Base-by-base conservation (phyloP, 2,329 filamentous ascomycete species). In the Teratosphaeria zuluensis region DNA sequence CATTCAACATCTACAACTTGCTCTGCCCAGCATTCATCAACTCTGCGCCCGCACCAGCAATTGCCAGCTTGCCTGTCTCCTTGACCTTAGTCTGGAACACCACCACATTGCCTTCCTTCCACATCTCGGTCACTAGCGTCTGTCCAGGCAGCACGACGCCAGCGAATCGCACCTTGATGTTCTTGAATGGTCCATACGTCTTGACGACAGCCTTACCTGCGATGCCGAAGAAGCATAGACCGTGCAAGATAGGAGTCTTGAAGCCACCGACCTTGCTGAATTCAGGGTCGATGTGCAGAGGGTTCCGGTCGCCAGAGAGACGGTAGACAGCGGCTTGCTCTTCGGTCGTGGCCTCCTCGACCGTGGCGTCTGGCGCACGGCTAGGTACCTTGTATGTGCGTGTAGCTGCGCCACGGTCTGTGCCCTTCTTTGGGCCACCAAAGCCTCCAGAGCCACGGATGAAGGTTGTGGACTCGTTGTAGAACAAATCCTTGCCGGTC, bases 191-290 rank as follows among this genome's bases (percentile, higher is more conserved):
- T 3, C 94, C 94, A 69, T 86, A 97, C 63, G 81, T 87, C 76
- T 90, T 83, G 73, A 92, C 88, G 46, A 99, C 85, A 61, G 92
- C 91, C 81, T 96, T 96, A 64, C 87, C 90, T 16, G 89, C 87
- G 65, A 97, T 84, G 66, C 94, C 94, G 69, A 99, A 92, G 72
- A 86, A 94, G 82, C 91, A 96, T 42, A 99, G 84, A n/a, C 94
- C 94, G 78, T 99, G 94, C 57, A 99, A 80, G 72, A 99, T 99
- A 12, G 94, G 94, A 31, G 80, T 84, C 77, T 94, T 88, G 84
- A 99, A 99, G 60, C 94, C 94, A 60, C 92, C 94, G 67, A 95
- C 86, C 79, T 94, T 94, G 77, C 90, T 90, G 76, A 99, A 97
- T 55, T 85, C 83, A 1, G 94, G 94, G 74, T 99, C 94, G 62